Evolutionary conservation across 495 filamentous ascomycete genomes (phyloP), one percentile per base, ranked within the genome.

Genomic region (Penicillium tannophilum): DNA sequence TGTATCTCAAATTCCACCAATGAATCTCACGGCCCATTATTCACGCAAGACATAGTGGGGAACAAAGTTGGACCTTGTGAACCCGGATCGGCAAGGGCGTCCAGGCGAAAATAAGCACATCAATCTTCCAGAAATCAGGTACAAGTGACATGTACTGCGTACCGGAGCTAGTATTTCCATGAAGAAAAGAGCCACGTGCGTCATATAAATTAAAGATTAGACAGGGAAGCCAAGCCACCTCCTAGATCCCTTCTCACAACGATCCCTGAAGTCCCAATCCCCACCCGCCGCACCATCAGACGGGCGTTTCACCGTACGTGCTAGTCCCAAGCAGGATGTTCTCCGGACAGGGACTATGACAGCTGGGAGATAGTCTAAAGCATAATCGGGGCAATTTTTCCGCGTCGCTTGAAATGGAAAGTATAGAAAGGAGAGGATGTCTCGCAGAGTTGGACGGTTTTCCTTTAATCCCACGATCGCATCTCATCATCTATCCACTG

Each of bases 201-300:
- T 24, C 17, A 26, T 16, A 9, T 47, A 26, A 19, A 6, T 17
- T 5, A 44, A 4, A 44, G 43, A 46, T 11, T 46, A 46, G 8
- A 20, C 20, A 46, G 11, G 23, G 43, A 23, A 23, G 17, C 6
- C 16, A 44, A 46, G 43, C 23, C 43, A 46, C 39, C 16, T n/a
- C 14, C 20, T 23, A 23, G 20, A 23, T 6, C 39, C 39, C 4
- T 14, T 41, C 9, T 28, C 16, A 31, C 45, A 47, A 12, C 7
- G 11, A 6, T 47, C 23, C 20, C 44, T 19, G 20, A 28, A 12
- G 11, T 23, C 28, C 28, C 46, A 24, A 24, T 45, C 46, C 26
- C 46, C 46, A 31, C 46, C 46, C 26, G 46, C 46, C 46, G 46
- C 45, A 56, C 24, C 45, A 47, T 56, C 31, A 39, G 26, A 55